These are phyloP conservation scores for Phytophthora gonapodyides DNA, from an alignment of 352 stramenopile species.

Conservation along the genomic window DNA sequence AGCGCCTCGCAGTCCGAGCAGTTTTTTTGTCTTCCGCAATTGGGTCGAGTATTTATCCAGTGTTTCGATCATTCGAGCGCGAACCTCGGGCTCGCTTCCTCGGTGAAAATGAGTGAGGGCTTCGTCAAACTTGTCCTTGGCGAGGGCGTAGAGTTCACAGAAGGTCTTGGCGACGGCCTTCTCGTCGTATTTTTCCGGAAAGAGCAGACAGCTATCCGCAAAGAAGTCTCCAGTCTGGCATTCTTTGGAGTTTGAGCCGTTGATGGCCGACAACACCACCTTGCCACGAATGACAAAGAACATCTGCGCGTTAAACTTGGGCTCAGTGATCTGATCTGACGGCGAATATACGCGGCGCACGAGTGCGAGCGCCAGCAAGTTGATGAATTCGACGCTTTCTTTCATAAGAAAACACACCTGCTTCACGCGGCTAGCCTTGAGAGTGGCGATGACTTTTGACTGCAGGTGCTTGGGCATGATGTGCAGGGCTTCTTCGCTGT, in stretches of 20 bases:
- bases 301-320: slow-evolving; percentile 79
- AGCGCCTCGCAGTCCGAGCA: slow-evolving; percentile 62
- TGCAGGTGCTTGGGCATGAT: slow-evolving; percentile 67
- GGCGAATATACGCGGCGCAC: slow-evolving; percentile 65
- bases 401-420: slow-evolving; percentile 79
- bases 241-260: slow-evolving; percentile 55
- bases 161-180: slow-evolving; percentile 81
- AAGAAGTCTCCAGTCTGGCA: slow-evolving; percentile 77
- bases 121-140: slow-evolving; percentile 68
- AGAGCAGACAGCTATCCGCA: slow-evolving; percentile 61
- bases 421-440: slow-evolving; percentile 68
- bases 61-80: slow-evolving; percentile 48
- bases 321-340: slow-evolving; percentile 66
- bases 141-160: slow-evolving; percentile 79
- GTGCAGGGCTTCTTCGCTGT: slow-evolving; percentile 64
- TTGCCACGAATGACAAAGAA: slow-evolving; percentile 76
- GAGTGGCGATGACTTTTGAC: slow-evolving; percentile 61
- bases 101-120: slow-evolving; percentile 63
- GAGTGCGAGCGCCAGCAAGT: slow-evolving; percentile 62
- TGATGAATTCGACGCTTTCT: slow-evolving; percentile 76
- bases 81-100: slow-evolving; percentile 36
- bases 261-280: slow-evolving; percentile 56
- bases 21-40: slow-evolving; percentile 75
- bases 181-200: slow-evolving; percentile 66
- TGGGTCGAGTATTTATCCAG: slow-evolving; percentile 71